Conservation (phyloP, 768 basidiomycete species). For the Termitomyces titanicus region DNA sequence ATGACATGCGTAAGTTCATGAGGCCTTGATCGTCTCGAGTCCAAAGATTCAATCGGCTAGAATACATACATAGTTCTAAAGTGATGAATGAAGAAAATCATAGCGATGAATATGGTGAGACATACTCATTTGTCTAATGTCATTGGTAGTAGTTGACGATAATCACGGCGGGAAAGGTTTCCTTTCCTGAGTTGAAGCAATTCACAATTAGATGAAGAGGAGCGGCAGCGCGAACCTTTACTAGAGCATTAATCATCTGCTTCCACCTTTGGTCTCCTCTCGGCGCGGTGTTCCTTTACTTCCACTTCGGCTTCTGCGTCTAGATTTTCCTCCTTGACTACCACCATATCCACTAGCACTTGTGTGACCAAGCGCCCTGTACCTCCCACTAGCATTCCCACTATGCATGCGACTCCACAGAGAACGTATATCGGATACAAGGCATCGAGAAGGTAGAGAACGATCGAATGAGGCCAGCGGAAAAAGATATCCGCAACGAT, state of each 20-base stretch:
- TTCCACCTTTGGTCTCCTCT: slow-evolving; percentile 1
- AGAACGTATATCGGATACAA: slow-evolving; percentile 57
- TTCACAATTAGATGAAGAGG: background rate
- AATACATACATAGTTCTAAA: background rate
- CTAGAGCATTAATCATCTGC: background rate
- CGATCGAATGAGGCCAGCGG: slow-evolving; percentile 39
- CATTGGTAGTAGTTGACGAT: background rate
- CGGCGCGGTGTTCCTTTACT: background rate
- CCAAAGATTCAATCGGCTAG: background rate
- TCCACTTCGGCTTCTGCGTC: background rate
- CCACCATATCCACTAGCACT: slow-evolving; percentile 11
- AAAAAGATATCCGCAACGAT: slow-evolving; percentile 40
- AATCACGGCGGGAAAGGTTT: background rate
- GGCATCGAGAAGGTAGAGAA: slow-evolving; percentile 34
- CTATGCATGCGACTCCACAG: slow-evolving; percentile 51
- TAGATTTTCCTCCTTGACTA: background rate
- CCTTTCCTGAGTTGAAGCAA: background rate
- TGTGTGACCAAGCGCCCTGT: slow-evolving; percentile 21
- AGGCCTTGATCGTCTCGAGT: background rate
- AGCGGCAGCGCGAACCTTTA: background rate
- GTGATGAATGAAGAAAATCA: background rate
- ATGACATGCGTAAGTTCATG: background rate
- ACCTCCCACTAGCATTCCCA: slow-evolving; percentile 42
- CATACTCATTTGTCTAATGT: background rate
- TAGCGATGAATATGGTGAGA: background rate